Percentiles rank a stretch among this genome's conserved stretches.
These are phyloP conservation scores for Laguncularia racemosa DNA, from an alignment of 345 rosid species.

Conservation along the genomic window DNA sequence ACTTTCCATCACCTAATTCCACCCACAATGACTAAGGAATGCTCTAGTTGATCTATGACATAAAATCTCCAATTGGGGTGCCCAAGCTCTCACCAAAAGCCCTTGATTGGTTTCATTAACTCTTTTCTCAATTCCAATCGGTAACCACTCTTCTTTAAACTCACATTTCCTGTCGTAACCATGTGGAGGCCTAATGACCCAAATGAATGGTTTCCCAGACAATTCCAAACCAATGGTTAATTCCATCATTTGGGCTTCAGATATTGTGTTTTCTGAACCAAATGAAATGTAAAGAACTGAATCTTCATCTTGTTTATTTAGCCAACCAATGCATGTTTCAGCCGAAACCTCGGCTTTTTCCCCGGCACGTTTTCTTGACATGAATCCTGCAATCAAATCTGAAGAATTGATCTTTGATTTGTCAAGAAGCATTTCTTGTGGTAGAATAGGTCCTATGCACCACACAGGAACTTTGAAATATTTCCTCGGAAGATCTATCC, in stretches of 20 bases:
- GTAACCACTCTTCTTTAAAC: constrained; percentile 38
- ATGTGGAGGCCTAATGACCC: constrained; percentile 44
- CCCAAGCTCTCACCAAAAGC: constrained; percentile 41
- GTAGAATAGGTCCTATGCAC: constrained; percentile 30
- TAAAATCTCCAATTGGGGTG: constrained; percentile 45
- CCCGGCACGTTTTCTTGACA: constrained; percentile 11
- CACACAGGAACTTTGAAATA: constrained; percentile 30
- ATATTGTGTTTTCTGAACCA: constrained; percentile 45
- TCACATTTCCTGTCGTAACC: constrained; percentile 31
- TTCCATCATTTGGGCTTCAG: constrained; percentile 34
- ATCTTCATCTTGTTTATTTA: constrained; percentile 12
- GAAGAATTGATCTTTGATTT: constrained; percentile 1
- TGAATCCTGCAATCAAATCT: too few species aligned
- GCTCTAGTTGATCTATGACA: constrained; percentile 37
- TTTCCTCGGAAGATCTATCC: constrained; percentile 22
- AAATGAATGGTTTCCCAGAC: constrained; percentile 29
- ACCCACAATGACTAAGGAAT: constrained; percentile 48
- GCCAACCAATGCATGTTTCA: constrained; percentile 35
- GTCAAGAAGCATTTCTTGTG: constrained; percentile 14
- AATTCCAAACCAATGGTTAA: constrained; percentile 36
- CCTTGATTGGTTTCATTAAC: constrained; percentile 14
- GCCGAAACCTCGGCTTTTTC: constrained; percentile 20
- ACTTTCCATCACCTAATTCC: constrained; percentile 53
- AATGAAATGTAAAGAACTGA: constrained; percentile 43
- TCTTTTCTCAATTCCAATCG: constrained; percentile 34